Evolutionary conservation across 2,329 filamentous ascomycete genomes (phyloP).

Genomic region (Sphaerulina vaccinii): DNA sequence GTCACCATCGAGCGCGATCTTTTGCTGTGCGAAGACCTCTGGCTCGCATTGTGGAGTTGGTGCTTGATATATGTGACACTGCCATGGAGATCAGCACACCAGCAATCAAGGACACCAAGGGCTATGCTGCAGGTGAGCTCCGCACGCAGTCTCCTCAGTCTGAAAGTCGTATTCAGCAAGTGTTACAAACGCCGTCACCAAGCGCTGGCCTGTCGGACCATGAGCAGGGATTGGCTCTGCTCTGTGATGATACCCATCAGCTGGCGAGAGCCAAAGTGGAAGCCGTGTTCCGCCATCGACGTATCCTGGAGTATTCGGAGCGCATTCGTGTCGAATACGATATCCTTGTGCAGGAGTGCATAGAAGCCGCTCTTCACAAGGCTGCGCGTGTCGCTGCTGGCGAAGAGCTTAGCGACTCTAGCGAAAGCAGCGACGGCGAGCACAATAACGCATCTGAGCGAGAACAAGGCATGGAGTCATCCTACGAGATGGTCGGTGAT

Average conservation of each 20-base stretch:
- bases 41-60: conserved; percentile 87
- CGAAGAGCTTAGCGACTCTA: conserved; percentile 76
- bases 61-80: conserved; percentile 94
- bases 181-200: conserved; percentile 94
- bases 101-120: conserved; percentile 79
- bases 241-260: conserved; percentile 88
- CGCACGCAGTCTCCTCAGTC: conserved; percentile 94
- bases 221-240: conserved; percentile 79
- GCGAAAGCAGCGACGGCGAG: conserved; percentile 34
- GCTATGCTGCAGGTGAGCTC: conserved; percentile 69
- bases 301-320: conserved; percentile 93
- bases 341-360: conserved; percentile 90
- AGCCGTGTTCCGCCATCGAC: conserved; percentile 83
- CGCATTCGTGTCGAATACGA: conserved; percentile 93
- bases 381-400: conserved; percentile 85
- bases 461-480: conserved; percentile 16
- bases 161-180: conserved; percentile 89
- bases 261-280: conserved; percentile 87
- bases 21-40: conserved; percentile 89
- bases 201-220: conserved; percentile 88
- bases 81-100: conserved; percentile 92
- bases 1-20: conserved; percentile 77
- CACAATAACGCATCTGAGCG: conserved; percentile 27
- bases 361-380: conserved; percentile 86
- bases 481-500: conserved; percentile 5